These are phyloP conservation scores for Suhomyces sp. DNA, from an alignment of 805 yeast genomes.

Conservation along the genomic window DNA sequence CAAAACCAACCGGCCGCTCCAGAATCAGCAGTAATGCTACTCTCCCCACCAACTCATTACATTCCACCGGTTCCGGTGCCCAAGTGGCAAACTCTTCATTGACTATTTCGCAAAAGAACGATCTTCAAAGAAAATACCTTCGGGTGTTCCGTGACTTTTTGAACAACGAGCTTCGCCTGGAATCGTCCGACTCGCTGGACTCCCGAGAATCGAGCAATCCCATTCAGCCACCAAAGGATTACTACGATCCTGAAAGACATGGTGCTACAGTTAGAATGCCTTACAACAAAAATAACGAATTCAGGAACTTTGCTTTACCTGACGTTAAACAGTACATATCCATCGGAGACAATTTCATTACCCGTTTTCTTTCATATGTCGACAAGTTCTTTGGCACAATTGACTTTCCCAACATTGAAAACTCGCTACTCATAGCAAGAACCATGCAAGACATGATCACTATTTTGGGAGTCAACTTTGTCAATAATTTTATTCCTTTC, in stretches of 20 bases:
- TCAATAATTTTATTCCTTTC: slow-evolving; percentile 45
- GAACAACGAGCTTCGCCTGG: slow-evolving; percentile 25
- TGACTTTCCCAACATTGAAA: slow-evolving; percentile 19
- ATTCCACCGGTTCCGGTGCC: slow-evolving; percentile 1
- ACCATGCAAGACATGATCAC: slow-evolving; percentile 20
- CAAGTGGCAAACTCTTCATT: slow-evolving; percentile 10
- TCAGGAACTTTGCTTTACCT: slow-evolving; percentile 29
- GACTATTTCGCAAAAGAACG: slow-evolving; percentile 22
- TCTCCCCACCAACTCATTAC: background rate
- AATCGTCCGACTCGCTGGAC: background rate
- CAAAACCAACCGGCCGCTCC: background rate
- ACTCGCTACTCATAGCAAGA: slow-evolving; percentile 20
- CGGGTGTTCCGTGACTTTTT: slow-evolving; percentile 36
- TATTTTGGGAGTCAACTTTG: slow-evolving; percentile 46
- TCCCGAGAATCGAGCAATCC: slow-evolving; percentile 2
- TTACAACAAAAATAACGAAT: slow-evolving; percentile 14
- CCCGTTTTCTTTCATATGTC: slow-evolving; percentile 36
- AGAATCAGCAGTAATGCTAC: background rate
- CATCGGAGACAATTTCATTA: slow-evolving; percentile 39
- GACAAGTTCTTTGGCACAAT: slow-evolving; percentile 30
- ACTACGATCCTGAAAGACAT: background rate
- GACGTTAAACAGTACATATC: slow-evolving; percentile 43
- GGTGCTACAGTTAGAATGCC: background rate
- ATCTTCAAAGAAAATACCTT: slow-evolving; percentile 40
- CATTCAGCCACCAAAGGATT: background rate